Percentiles rank a stretch among this genome's conserved stretches.
Evolutionary conservation across 495 filamentous ascomycete genomes (phyloP).

Genomic region (Lasiosphaeria ovina): DNA sequence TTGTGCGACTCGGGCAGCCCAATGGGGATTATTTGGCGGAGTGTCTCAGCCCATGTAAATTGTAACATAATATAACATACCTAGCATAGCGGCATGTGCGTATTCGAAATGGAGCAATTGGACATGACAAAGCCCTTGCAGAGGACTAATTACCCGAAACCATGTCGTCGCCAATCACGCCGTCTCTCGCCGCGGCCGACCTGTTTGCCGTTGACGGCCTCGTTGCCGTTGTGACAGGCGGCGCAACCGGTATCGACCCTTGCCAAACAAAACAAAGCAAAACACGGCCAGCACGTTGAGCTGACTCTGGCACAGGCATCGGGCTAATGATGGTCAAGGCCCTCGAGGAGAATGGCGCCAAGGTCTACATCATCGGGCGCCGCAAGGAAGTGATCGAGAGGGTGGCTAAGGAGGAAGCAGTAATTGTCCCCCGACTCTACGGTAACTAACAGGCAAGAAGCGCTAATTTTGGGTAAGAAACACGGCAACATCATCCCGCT

Average conservation of each 20-base stretch:
- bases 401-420: not conserved
- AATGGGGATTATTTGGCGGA: no score
- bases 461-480: not conserved
- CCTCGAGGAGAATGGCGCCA: slow-evolving; percentile 54
- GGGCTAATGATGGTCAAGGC: slow-evolving; percentile 59
- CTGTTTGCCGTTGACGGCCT: slow-evolving; percentile 2
- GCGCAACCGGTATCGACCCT: slow-evolving; percentile 13
- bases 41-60: no score
- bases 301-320: slow-evolving; percentile 42
- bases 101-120: no score
- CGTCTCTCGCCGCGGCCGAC: no score
- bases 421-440: not conserved
- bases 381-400: slow-evolving; percentile 35
- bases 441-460: not conserved
- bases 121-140: no score
- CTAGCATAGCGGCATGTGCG: no score
- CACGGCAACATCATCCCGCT: slow-evolving; percentile 48
- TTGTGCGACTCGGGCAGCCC: no score
- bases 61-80: no score
- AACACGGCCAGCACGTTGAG: not conserved
- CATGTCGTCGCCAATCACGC: not conserved
- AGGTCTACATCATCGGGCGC: slow-evolving; percentile 64
- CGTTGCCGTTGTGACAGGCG: not conserved
- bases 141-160: slow-evolving; percentile 10
- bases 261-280: not conserved